These are phyloP conservation scores for Hanseniaspora thailandica DNA, from an alignment of 805 yeast genomes.

Conservation along the genomic window DNA sequence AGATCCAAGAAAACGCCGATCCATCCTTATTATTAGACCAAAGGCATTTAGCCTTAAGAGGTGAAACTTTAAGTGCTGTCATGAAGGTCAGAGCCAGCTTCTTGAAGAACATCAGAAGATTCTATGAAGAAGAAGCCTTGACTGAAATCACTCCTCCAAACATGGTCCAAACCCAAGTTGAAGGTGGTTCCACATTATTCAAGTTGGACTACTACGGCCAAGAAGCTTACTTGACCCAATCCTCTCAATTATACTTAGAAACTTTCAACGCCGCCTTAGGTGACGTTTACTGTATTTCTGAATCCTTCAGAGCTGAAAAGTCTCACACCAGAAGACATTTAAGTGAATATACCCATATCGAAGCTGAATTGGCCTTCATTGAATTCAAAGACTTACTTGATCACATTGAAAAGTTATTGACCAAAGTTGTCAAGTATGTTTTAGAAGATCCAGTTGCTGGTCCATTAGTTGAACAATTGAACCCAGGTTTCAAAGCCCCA, in stretches of 20 bases:
- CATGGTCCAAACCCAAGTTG: conserved; percentile 99
- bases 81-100: conserved; percentile 88
- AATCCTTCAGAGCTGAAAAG: conserved; percentile 97
- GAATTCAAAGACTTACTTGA: conserved; percentile 72
- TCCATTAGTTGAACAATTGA: conserved; percentile 75
- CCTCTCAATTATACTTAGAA: conserved; percentile 92
- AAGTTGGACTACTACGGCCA: conserved; percentile 90
- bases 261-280: conserved; percentile 93
- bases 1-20: conserved; percentile 85
- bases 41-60: conserved; percentile 92
- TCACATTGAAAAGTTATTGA: conserved; percentile 74
- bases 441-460: conserved; percentile 87
- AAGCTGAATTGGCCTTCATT: conserved; percentile 83
- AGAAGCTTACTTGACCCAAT: conserved; percentile 91
- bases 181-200: conserved; percentile 96
- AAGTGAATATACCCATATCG: conserved; percentile 93
- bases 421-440: conserved; percentile 58
- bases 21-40: conserved; percentile 85
- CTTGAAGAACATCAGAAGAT: conserved; percentile 60
- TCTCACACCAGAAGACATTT: conserved; percentile 98
- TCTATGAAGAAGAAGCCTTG: conserved; percentile 60
- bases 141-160: conserved; percentile 97
- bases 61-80: conserved; percentile 83
- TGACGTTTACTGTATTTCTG: conserved; percentile 94
- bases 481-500: conserved; percentile 85